Conservation (phyloP, 2,329 filamentous ascomycete species). For the Scortechinia acanthostroma region DNA sequence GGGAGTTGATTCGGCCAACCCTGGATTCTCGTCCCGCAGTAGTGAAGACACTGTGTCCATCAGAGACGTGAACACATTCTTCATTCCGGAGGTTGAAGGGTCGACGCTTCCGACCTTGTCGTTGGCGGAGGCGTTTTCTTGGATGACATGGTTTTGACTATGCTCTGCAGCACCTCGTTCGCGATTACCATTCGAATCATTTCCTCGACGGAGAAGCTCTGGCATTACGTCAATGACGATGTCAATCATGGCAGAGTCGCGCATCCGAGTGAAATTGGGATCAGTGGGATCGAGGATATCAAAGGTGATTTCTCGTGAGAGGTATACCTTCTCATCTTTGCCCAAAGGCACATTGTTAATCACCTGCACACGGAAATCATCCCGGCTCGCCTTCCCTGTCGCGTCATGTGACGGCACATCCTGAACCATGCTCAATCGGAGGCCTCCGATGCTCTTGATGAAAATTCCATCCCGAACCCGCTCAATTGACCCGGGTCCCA, state of each 20-base stretch:
- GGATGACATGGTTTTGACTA: no score
- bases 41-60: background rate
- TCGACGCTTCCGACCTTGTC: background rate
- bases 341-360: constrained; percentile 55
- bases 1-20: no score
- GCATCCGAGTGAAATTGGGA: constrained; percentile 52
- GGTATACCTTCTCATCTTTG: constrained; percentile 57
- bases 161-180: background rate
- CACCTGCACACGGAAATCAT: constrained; percentile 42
- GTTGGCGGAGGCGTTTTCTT: background rate
- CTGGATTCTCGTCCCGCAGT: background rate
- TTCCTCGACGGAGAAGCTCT: constrained; percentile 15
- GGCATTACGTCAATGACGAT: constrained; percentile 44
- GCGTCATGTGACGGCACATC: constrained; percentile 23
- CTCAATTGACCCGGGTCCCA: constrained; percentile 15
- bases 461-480: background rate
- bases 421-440: constrained; percentile 27
- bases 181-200: background rate
- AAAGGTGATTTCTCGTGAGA: constrained; percentile 45
- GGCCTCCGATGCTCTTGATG: constrained; percentile 35
- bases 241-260: constrained; percentile 46
- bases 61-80: background rate
- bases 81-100: background rate
- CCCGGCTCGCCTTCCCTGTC: constrained; percentile 10
- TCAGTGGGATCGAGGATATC: constrained; percentile 43